phyloP scores from a whole-genome alignment of 306 rosid species.

The Cicer bijugum region DNA sequence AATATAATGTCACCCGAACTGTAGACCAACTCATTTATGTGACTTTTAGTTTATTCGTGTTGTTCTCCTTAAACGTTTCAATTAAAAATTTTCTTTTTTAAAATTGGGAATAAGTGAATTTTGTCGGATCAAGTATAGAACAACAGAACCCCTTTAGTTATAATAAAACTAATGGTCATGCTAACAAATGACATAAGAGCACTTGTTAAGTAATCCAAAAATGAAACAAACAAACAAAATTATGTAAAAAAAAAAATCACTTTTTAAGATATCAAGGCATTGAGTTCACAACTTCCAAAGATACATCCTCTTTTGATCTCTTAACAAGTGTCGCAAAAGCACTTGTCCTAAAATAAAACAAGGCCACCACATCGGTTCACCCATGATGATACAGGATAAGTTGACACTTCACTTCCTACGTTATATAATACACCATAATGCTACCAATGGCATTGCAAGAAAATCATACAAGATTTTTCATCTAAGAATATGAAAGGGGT shows the following conservation, averaged over 20 bases:
- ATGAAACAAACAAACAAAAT: too few relatives aligned
- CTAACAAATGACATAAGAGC: too few relatives aligned
- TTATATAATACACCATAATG: neutral
- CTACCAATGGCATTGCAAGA: slow-evolving; percentile 25
- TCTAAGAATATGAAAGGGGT: slow-evolving; percentile 23
- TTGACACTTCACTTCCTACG: neutral
- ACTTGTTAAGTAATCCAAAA: too few relatives aligned
- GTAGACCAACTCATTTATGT: neutral
- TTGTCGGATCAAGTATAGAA: neutral
- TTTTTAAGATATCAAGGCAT: too few relatives aligned
- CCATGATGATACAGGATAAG: slow-evolving; percentile 5
- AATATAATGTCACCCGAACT: neutral
- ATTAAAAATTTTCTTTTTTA: neutral
- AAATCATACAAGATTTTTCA: slow-evolving; percentile 42
- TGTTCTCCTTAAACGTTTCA: neutral
- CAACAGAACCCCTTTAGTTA: neutral
- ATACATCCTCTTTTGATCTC: too few relatives aligned
- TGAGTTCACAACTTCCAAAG: too few relatives aligned
- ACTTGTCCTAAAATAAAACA: neutral
- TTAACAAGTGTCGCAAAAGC: too few relatives aligned
- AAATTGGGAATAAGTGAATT: neutral
- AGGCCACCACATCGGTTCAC: neutral
- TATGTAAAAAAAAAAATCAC: too few relatives aligned
- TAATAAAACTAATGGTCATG: neutral
- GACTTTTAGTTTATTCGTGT: neutral